These are phyloP conservation scores for Hypsizygus ulmarius DNA, from an alignment of 1,284 basidiomycete species.

Conservation along the genomic window DNA sequence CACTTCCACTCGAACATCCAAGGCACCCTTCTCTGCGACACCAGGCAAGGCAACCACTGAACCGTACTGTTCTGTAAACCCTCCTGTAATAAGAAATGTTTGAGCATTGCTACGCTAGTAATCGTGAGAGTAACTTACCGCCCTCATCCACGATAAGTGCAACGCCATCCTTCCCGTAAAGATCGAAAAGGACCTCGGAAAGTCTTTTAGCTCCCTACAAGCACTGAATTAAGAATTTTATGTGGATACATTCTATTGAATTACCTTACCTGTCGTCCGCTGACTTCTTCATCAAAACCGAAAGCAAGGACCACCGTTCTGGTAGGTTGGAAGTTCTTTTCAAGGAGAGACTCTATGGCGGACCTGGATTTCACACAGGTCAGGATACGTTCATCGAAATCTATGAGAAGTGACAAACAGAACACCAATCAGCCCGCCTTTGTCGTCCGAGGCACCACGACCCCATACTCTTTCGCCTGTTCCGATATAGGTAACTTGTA, in stretches of 20 bases:
- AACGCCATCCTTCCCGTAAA: conserved; percentile 59
- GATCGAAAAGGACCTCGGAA: conserved; percentile 43
- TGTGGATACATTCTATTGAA: background rate
- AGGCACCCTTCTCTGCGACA: conserved; percentile 67
- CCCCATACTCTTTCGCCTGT: conserved; percentile 57
- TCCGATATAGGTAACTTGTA: background rate
- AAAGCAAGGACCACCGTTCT: conserved; percentile 65
- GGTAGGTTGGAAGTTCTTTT: conserved; percentile 50
- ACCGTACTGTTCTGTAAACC: conserved; percentile 37
- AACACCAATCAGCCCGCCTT: conserved; percentile 54
- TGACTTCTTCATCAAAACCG: conserved; percentile 75
- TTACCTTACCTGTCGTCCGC: conserved; percentile 44
- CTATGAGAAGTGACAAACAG: conserved; percentile 31
- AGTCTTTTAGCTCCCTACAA: conserved; percentile 55
- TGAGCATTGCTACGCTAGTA: background rate
- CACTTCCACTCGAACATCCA: conserved; percentile 56
- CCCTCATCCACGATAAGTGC: conserved; percentile 64
- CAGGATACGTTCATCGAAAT: conserved; percentile 7
- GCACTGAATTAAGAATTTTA: background rate
- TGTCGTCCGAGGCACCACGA: conserved; percentile 57
- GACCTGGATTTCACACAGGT: conserved; percentile 29
- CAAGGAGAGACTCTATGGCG: conserved; percentile 56
- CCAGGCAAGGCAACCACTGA: conserved; percentile 53
- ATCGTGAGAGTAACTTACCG: conserved; percentile 30
- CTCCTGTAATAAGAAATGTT: conserved; percentile 25